A percentile compares a stretch with the other conserved stretches of the same genome.
Evolutionary conservation across 495 filamentous ascomycete genomes (phyloP).

Genomic region (Aspergillus taichungensis): DNA sequence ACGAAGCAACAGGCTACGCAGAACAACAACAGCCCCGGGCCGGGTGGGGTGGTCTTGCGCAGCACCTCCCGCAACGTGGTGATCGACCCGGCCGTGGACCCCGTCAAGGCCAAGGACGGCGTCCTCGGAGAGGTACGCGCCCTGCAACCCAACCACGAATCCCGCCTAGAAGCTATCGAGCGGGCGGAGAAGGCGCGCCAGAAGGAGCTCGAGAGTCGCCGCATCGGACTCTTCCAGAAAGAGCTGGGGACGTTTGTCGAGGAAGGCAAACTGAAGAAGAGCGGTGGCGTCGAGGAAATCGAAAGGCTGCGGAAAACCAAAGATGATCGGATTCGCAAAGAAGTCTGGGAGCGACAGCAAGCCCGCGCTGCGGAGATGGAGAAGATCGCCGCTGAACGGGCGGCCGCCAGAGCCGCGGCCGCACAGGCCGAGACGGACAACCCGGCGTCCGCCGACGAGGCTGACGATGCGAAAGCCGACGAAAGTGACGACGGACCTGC

Average conservation of each 20-base stretch:
- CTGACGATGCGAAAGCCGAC: neutral
- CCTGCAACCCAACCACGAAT: conserved; percentile 90
- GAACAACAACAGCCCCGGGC: conserved; percentile 19
- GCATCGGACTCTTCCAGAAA: conserved; percentile 74
- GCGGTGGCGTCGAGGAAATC: conserved; percentile 86
- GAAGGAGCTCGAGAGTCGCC: conserved; percentile 73
- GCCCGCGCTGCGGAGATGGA: conserved; percentile 39
- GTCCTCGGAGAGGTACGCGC: conserved; percentile 91
- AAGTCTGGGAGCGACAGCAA: conserved; percentile 70
- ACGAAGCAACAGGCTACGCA: conserved; percentile 90
- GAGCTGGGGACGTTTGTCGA: conserved; percentile 83
- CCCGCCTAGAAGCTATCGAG: conserved; percentile 88
- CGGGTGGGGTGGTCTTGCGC: conserved; percentile 32
- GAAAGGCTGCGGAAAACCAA: conserved; percentile 76
- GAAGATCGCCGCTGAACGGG: conserved; percentile 12
- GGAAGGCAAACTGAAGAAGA: conserved; percentile 90
- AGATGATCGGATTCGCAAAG: conserved; percentile 78
- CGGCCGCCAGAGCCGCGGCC: conserved; percentile 14
- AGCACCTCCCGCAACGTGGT: conserved; percentile 53
- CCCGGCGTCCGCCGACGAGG: neutral
- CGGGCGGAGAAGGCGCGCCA: conserved; percentile 81
- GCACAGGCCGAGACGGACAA: conserved; percentile 18
- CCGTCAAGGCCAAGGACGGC: conserved; percentile 73
- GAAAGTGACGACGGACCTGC: neutral
- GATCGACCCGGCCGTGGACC: conserved; percentile 59